Evolutionary conservation across 208 protist species (phyloP).

Genomic region (Trichomonas tenax): DNA sequence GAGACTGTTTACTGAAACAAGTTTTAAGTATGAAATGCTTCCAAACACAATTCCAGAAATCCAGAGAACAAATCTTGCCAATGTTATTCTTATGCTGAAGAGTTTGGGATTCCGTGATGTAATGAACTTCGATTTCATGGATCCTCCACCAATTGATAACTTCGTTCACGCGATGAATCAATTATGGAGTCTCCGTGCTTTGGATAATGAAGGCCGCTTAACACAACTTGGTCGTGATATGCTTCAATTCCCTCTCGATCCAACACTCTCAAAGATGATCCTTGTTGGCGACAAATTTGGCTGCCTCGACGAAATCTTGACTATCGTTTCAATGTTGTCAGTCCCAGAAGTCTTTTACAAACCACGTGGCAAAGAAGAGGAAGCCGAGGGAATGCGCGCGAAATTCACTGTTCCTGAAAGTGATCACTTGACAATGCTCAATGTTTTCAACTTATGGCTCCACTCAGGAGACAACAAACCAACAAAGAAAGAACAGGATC

Average conservation of each 20-base stretch:
- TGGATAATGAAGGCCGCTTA: constrained; percentile 74
- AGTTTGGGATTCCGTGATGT: constrained; percentile 58
- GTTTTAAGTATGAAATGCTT: constrained; percentile 54
- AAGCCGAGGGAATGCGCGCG: constrained; percentile 43
- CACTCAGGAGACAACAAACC: not conserved
- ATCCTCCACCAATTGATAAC: constrained; percentile 60
- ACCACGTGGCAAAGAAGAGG: constrained; percentile 51
- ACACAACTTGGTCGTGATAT: constrained; percentile 78
- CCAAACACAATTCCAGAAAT: constrained; percentile 65
- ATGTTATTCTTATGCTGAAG: constrained; percentile 74
- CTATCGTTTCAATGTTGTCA: constrained; percentile 83
- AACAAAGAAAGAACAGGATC: constrained; percentile 66
- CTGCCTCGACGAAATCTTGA: constrained; percentile 55
- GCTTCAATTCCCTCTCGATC: constrained; percentile 77
- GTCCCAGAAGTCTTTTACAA: constrained; percentile 83
- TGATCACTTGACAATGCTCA: constrained; percentile 97
- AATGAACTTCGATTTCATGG: constrained; percentile 96
- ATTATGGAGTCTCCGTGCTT: constrained; percentile 90
- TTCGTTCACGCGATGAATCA: constrained; percentile 76
- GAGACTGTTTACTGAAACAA: constrained; percentile 81
- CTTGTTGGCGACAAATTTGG: constrained; percentile 50
- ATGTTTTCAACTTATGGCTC: constrained; percentile 69
- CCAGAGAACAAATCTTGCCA: constrained; percentile 67
- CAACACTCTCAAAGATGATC: constrained; percentile 37
- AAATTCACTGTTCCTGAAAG: constrained; percentile 84